Percentiles rank a stretch among this genome's conserved stretches.
These are phyloP conservation scores for Fusarium haematococcum DNA, from an alignment of 2,329 filamentous ascomycete species.

Conservation along the genomic window DNA sequence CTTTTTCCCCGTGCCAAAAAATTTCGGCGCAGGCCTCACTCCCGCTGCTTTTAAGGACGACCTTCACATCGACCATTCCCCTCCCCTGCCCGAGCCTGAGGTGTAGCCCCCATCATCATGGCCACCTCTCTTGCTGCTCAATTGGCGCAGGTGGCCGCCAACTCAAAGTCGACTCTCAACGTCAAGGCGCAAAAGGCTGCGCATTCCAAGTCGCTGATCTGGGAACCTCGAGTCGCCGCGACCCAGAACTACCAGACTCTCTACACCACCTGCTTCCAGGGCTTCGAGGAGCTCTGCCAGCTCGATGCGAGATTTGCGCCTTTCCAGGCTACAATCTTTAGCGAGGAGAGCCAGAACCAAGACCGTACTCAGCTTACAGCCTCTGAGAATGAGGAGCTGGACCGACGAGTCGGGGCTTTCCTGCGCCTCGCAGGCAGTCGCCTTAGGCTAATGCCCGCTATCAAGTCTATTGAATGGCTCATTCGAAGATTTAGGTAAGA, in stretches of 20 bases:
- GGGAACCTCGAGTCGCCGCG: conserved; percentile 85
- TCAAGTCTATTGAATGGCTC: conserved; percentile 96
- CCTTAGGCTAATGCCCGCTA: conserved; percentile 84
- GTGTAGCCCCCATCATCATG: conserved; percentile 63
- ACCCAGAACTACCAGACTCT: conserved; percentile 92
- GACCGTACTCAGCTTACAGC: conserved; percentile 88
- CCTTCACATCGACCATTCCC: conserved; percentile 31
- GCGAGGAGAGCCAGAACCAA: conserved; percentile 89
- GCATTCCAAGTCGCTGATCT: conserved; percentile 95
- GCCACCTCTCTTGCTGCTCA: conserved; percentile 90
- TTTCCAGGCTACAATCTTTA: conserved; percentile 87
- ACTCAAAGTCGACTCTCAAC: conserved; percentile 90
- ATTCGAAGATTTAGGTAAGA: conserved; percentile 86
- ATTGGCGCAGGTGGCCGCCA: conserved; percentile 90
- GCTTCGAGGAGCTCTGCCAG: conserved; percentile 90
- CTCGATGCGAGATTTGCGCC: conserved; percentile 82
- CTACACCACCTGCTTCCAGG: conserved; percentile 87
- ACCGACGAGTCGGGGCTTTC: conserved; percentile 83
- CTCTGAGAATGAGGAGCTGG: conserved; percentile 83
- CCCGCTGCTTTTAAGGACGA: conserved; percentile 28
- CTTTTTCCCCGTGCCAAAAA: conserved; percentile 45
- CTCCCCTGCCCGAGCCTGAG: conserved; percentile 41
- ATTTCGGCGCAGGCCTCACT: conserved; percentile 45
- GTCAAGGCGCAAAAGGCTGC: conserved; percentile 91
- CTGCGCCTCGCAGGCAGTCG: conserved; percentile 82